phyloP scores from a whole-genome alignment of 2,329 filamentous ascomycete genomes.

The Aspergillus sojae region DNA sequence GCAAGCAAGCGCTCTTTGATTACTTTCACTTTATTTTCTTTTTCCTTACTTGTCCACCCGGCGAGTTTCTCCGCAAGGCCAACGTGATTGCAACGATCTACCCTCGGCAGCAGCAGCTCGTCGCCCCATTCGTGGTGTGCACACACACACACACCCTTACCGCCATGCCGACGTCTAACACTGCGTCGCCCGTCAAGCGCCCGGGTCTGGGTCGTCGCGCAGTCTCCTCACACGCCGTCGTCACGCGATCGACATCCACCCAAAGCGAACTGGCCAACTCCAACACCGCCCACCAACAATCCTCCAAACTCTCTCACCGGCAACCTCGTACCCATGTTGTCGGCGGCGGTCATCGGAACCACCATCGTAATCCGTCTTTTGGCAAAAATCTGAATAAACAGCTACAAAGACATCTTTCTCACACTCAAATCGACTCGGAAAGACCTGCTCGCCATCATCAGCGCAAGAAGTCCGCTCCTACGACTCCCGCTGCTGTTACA shows the following conservation, averaged over 20 bases:
- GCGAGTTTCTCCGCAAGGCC: conserved; percentile 4
- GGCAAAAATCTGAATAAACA: conserved; percentile 48
- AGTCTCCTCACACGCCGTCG: conserved; percentile 43
- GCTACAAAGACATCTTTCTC: conserved; percentile 38
- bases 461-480: conserved; percentile 50
- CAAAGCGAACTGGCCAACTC: conserved; percentile 35
- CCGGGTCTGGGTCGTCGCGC: conserved; percentile 43
- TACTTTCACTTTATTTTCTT: conserved; percentile 4
- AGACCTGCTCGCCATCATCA: conserved; percentile 42
- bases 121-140: neutral
- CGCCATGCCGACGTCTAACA: conserved; percentile 33
- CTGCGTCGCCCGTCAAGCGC: conserved; percentile 43
- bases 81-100: neutral
- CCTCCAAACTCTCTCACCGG: conserved; percentile 34
- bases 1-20: conserved; percentile 15
- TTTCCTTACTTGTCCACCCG: neutral
- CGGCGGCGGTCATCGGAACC: conserved; percentile 41
- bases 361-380: conserved; percentile 47
- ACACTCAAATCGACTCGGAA: conserved; percentile 34
- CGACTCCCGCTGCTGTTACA: conserved; percentile 45
- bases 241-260: conserved; percentile 38
- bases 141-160: conserved; percentile 1
- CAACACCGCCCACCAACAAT: conserved; percentile 31
- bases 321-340: conserved; percentile 47
- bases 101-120: neutral